Evolutionary conservation across 2,329 filamentous ascomycete genomes (phyloP).

Genomic region (Tolypocladium sp.): DNA sequence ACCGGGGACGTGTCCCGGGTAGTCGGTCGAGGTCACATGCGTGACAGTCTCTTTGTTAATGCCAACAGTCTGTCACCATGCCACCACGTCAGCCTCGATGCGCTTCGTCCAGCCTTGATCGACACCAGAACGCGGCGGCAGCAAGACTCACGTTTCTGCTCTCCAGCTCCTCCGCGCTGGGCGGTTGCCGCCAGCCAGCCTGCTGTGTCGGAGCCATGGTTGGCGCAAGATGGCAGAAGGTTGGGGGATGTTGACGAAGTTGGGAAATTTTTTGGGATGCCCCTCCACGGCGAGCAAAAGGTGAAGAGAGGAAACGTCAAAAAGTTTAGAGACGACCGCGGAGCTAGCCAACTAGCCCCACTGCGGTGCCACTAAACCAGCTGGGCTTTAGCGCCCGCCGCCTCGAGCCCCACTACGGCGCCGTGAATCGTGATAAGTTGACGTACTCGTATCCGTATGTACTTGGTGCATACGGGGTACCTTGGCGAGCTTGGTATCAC

Average conservation of each 20-base stretch:
- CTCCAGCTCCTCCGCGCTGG: slow-evolving; percentile 48
- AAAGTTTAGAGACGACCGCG: background rate
- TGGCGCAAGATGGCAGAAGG: slow-evolving; percentile 1
- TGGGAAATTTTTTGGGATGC: slow-evolving; percentile 3
- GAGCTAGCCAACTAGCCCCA: background rate
- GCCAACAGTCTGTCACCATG: slow-evolving; percentile 57
- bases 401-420: background rate
- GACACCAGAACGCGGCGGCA: background rate
- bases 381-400: background rate
- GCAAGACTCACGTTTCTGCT: slow-evolving; percentile 45
- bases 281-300: slow-evolving; percentile 1
- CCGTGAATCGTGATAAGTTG: too few species aligned
- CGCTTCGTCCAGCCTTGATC: background rate
- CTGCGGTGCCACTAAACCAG: background rate
- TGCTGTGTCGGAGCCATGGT: slow-evolving; percentile 23
- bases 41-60: slow-evolving; percentile 87
- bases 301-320: slow-evolving; percentile 1
- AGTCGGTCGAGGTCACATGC: slow-evolving; percentile 82
- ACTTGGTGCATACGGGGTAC: too few species aligned
- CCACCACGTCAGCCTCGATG: slow-evolving; percentile 5
- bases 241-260: background rate
- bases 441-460: too few species aligned
- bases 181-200: slow-evolving; percentile 25
- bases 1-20: slow-evolving; percentile 81
- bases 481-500: too few species aligned